Base-by-base conservation (phyloP, 257 asterid species). In the Echites panduratus region DNA sequence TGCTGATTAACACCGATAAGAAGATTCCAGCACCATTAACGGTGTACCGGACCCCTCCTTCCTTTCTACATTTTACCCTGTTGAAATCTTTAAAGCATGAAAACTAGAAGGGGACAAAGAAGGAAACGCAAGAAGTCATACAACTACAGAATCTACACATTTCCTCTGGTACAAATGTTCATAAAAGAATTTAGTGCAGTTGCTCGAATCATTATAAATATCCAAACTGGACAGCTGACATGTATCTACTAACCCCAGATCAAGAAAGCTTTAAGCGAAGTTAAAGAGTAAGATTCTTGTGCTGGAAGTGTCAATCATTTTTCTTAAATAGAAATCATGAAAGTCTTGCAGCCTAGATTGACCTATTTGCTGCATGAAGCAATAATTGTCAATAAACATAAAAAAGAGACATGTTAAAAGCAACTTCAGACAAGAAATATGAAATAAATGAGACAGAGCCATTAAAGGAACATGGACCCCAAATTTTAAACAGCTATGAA, bases 21-120 rank as follows among this genome's bases (percentile, higher is more conserved):
- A 82, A 82, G 48, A 82, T 79, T 41, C 87, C 86, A 61, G 88
- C 82, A 35, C 95, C 92, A 43, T 76, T 75, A 41, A 87, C 43
- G 11, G 90, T 74, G 72, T 80, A 89, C n/a, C 83, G 79, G 41
- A 89, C 76, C 50, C 90, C 95, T 61, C 92, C 92, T 79, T 87
- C 80, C 81, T 85, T 85, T 69, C 88, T 84, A 77, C 95, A 87
- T 53, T 81, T 72, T 53, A 86, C 89, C 88, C 95, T 88, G 76
- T 54, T 71, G 12, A 72, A 62, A 48, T 17, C 58, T 20, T 52
- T 9, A 57, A 70, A 54, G 69, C n/a, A 57, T 58, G n/a, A 61
- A 64, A 74, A 67, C 2, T 26, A 7, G 22, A 43, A 3, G 19
- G 49, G 29, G 57, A 5, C 0, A 67, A 7, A 12, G 1, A 63